Base-by-base conservation (phyloP, 768 basidiomycete species). In the Cubamyces lactineus region DNA sequence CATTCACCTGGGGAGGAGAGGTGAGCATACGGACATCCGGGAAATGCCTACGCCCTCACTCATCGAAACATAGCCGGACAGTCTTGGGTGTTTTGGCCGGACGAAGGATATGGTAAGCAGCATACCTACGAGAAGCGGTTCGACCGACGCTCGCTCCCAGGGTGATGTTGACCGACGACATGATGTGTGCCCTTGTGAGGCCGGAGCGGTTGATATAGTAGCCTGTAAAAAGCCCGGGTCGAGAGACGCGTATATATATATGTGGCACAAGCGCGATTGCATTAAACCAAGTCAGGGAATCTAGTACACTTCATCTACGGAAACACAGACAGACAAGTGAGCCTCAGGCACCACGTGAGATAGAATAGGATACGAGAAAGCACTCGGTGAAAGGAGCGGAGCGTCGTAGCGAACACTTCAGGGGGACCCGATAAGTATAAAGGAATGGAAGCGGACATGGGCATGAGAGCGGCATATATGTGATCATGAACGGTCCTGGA, bases 231-330 rank as follows among this genome's bases (percentile, higher is more conserved):
- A 11, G 5, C 34, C 34, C 34, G 9, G 5, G 1, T 11, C 5
- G 15, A 43, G 15, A n/a, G 15, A 3, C 9, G 56, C 17, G 34
- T 46, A 49, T 23, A 19, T 39, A 19, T 48, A 40, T 48, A 28
- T 2, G 17, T 28, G 12, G 16, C 49, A n/a, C 30, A 45, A 6
- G 53, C 53, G 56, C 51, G 45, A 43, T 51, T 24, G 23, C 19
- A 46, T 57, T 26, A 38, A 34, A 34, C 34, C n/a, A 41, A 34
- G 42, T 24, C 49, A 43, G 3, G 19, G 30, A 3, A 23, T 58
- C 49, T 62, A 46, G 54, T 62, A 57, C 49, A 62, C 55, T 39
- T 19, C 19, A 26, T 62, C 55, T 57, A 57, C 19, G 43, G 43
- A 47, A 57, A 51, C 61, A 34, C 34, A 34, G 34, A 34, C 34